Evolutionary conservation across 768 basidiomycete genomes (phyloP).

Genomic region (Phaeolepiota aurea): DNA sequence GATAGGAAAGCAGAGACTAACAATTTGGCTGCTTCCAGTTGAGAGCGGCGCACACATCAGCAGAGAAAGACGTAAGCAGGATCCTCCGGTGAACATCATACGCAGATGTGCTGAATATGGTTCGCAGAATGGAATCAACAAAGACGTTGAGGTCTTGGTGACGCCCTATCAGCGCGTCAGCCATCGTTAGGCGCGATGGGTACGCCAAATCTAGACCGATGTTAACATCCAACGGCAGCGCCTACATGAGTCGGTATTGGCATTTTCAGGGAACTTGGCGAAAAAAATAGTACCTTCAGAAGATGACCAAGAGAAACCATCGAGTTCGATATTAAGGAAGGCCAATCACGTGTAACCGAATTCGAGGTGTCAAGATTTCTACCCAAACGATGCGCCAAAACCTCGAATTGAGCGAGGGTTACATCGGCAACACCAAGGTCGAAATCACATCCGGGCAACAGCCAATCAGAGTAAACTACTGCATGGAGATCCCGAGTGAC

Average conservation of each 20-base stretch:
- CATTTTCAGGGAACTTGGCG: neutral
- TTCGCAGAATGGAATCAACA: conserved; percentile 78
- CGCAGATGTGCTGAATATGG: conserved; percentile 65
- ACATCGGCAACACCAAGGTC: conserved; percentile 82
- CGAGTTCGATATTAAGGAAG: conserved; percentile 31
- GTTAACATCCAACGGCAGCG: conserved; percentile 54
- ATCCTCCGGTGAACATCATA: conserved; percentile 61
- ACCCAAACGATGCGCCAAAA: conserved; percentile 46
- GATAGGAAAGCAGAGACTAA: conserved; percentile 26
- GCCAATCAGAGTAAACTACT: conserved; percentile 73
- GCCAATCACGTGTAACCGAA: conserved; percentile 33
- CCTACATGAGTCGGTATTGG: conserved; percentile 23
- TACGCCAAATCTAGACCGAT: conserved; percentile 82
- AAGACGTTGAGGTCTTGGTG: conserved; percentile 69
- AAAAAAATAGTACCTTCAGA: conserved; percentile 43
- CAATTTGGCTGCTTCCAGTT: conserved; percentile 99
- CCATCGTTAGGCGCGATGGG: conserved; percentile 42
- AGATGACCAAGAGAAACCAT: conserved; percentile 75
- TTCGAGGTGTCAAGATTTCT: conserved; percentile 25
- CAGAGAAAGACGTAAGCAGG: conserved; percentile 89
- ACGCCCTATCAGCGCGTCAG: conserved; percentile 35
- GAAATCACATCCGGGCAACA: conserved; percentile 62
- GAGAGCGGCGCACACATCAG: conserved; percentile 80
- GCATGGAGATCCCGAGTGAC: conserved; percentile 90
- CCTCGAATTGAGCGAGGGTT: conserved; percentile 72